These are phyloP conservation scores for Hemileia vastatrix DNA, from an alignment of 1,284 basidiomycete genomes.

Conservation along the genomic window DNA sequence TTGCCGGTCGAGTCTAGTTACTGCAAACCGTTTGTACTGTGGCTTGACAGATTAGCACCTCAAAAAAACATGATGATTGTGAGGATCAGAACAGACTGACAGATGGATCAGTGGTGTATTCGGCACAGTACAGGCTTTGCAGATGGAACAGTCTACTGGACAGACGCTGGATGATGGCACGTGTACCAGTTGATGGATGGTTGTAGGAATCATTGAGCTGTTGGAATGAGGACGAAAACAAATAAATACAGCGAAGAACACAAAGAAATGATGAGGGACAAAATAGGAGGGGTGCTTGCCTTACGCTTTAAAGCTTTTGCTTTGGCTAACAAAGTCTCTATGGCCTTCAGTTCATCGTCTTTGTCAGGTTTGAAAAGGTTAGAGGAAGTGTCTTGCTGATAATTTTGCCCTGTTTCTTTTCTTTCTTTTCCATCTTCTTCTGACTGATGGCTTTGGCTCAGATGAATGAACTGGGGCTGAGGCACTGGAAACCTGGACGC, in stretches of 20 bases:
- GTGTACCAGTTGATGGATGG: constrained; percentile 56
- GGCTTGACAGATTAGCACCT: neutral
- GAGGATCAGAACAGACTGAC: neutral
- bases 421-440: constrained; percentile 46
- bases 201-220: constrained; percentile 63
- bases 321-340: constrained; percentile 10
- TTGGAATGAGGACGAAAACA: constrained; percentile 7
- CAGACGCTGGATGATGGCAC: constrained; percentile 57
- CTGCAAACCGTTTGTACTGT: constrained; percentile 16
- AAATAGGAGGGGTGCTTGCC: neutral
- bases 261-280: neutral
- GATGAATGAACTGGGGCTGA: neutral
- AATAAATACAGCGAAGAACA: constrained; percentile 26
- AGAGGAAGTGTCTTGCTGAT: constrained; percentile 9
- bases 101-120: constrained; percentile 7
- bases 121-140: constrained; percentile 12
- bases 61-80: neutral
- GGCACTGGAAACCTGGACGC: constrained; percentile 29
- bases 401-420: constrained; percentile 42
- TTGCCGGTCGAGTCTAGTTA: constrained; percentile 36
- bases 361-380: constrained; percentile 35
- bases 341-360: constrained; percentile 49
- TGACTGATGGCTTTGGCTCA: neutral
- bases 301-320: constrained; percentile 13
- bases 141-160: constrained; percentile 15